These are phyloP conservation scores for Solanum clarkiae DNA, from an alignment of 257 asterid species.

Conservation along the genomic window DNA sequence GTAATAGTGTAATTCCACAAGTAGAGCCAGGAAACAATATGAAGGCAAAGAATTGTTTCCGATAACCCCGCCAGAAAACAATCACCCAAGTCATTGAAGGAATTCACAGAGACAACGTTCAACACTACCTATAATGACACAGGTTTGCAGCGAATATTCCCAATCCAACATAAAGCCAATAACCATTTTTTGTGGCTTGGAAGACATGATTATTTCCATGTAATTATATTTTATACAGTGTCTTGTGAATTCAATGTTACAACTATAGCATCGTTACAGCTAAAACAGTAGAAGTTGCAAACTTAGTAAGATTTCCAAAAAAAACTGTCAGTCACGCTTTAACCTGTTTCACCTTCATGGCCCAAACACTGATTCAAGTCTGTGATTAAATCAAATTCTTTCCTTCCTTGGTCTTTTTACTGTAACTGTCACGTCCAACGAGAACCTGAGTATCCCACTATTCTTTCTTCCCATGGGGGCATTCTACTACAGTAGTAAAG, in stretches of 20 bases:
- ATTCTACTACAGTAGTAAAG: neutral
- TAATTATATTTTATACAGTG: neutral
- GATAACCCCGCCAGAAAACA: neutral
- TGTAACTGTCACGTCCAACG: neutral
- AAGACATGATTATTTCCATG: neutral
- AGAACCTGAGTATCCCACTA: neutral
- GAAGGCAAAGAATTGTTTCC: neutral
- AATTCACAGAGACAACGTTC: neutral
- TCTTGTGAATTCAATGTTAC: neutral
- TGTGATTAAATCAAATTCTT: neutral
- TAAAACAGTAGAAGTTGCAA: neutral
- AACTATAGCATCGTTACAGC: neutral
- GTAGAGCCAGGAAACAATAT: neutral
- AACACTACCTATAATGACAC: neutral
- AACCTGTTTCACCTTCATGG: neutral
- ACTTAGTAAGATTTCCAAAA: neutral
- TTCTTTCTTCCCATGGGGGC: neutral
- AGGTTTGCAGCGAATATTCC: neutral
- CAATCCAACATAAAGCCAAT: neutral
- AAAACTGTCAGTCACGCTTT: neutral
- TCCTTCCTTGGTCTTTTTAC: neutral
- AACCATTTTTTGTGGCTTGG: neutral
- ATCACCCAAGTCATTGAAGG: neutral
- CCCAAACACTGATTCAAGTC: neutral
- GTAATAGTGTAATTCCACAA: neutral